Evolutionary conservation across 2,329 filamentous ascomycete species (phyloP), one percentile per base, ranked within the genome.

Genomic region (Pseudomassariella vexata): DNA sequence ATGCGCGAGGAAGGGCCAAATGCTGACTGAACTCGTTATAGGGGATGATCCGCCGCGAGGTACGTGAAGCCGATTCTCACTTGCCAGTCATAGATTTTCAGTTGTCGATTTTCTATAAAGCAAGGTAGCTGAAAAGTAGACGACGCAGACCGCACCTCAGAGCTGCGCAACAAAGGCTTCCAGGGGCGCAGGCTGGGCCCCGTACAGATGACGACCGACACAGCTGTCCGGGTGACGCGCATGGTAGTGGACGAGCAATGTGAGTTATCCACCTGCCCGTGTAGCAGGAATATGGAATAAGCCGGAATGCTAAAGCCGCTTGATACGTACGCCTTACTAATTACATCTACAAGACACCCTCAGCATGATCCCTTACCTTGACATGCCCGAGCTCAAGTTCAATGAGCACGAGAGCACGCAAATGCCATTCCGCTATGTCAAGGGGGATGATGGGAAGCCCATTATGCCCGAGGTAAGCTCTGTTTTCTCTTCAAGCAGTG

Each of bases 361-460:
- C 28, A 77, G 84, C 35, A 68, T 88, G 44, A 82, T 98, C 20
- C 70, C 79, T 2, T 95, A 92, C 53, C 59, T 92, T 20, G 89
- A 96, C 55, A 80, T 85, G 51, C 92, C 92, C 0, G 90, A 96
- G 53, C 74, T 98, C 52, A 81, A 81, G 52, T 82, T 96, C 57
- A 86, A 85, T 56, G 81, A 92, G 55, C 82, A 94, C 52, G 92
- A 98, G 63, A 92, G 85, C 56, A 95, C 89, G 1, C 74, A 95
- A 59, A 96, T 98, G 92, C 92, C 92, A 1, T 98, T 98, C 61
- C 85, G 92, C 46, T 98, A 98, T 55, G 89, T 98, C 30, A 82
- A 76, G 53, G 80, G 73, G 31, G 64, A 75, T 9, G 67, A 85
- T 35, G 87, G 84, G 26, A 69, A 85, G 45, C 86, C 89, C 1